These are phyloP conservation scores for Wickerhamiella australiensis DNA, from an alignment of 805 yeast genomes.

Conservation along the genomic window DNA sequence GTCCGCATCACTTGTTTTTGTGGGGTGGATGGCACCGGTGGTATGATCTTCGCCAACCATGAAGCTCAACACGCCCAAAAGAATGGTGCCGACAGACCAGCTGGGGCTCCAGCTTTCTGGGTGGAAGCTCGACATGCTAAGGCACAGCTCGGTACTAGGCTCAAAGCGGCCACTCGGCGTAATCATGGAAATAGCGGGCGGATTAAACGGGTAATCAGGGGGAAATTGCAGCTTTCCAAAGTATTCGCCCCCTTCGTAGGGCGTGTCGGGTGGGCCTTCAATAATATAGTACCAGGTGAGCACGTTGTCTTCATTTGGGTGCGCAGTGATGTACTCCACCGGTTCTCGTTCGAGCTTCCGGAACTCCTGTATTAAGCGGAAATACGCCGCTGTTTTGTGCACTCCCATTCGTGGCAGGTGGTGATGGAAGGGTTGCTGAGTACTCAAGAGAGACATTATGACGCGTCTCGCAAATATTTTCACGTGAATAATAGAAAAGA, in stretches of 20 bases:
- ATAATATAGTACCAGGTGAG: slow-evolving; percentile 89
- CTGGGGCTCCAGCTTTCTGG: slow-evolving; percentile 96
- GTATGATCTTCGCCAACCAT: slow-evolving; percentile 77
- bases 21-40: not conserved
- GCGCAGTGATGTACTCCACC: slow-evolving; percentile 72
- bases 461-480: too few species aligned
- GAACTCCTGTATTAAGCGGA: slow-evolving; percentile 3
- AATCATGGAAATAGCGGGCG: slow-evolving; percentile 72
- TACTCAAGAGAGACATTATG: not conserved
- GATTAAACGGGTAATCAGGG: slow-evolving; percentile 77
- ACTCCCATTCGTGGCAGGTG: not conserved
- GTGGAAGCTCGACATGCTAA: slow-evolving; percentile 89
- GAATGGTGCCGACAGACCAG: slow-evolving; percentile 83
- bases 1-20: slow-evolving; percentile 40
- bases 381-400: slow-evolving; percentile 4
- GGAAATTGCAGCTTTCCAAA: slow-evolving; percentile 83
- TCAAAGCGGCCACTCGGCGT: slow-evolving; percentile 83
- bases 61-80: slow-evolving; percentile 77
- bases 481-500: too few species aligned
- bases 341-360: slow-evolving; percentile 61
- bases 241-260: slow-evolving; percentile 75
- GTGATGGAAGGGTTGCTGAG: not conserved
- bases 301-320: slow-evolving; percentile 77
- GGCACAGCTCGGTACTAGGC: slow-evolving; percentile 68
- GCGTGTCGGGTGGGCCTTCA: slow-evolving; percentile 84